These are phyloP conservation scores for Suillus discolor DNA, from an alignment of 768 basidiomycete genomes.

Conservation along the genomic window DNA sequence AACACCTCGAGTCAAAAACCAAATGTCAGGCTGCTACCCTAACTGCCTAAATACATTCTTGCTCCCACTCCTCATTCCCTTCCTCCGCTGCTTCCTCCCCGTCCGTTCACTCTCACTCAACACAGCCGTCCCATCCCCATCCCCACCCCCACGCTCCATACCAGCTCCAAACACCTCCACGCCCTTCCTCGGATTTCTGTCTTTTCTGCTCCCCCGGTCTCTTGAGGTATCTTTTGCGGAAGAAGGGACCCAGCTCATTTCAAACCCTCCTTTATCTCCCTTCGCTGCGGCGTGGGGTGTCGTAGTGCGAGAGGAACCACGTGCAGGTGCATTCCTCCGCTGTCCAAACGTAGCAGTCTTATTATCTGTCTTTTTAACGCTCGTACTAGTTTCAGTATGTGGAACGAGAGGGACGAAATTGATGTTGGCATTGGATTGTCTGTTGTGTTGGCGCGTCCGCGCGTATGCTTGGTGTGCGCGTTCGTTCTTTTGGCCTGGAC, in stretches of 20 bases:
- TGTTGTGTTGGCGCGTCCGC: slow-evolving; percentile 44
- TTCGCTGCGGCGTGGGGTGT: slow-evolving; percentile 17
- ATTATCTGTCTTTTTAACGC: slow-evolving; percentile 32
- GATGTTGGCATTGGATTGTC: slow-evolving; percentile 46
- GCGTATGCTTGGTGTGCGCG: slow-evolving; percentile 49
- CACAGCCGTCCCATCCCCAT: slow-evolving; percentile 46
- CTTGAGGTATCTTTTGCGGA: slow-evolving; percentile 29
- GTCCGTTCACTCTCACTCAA: slow-evolving; percentile 67
- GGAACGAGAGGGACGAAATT: slow-evolving; percentile 70
- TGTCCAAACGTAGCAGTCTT: slow-evolving; percentile 71
- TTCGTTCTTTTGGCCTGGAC: slow-evolving; percentile 49
- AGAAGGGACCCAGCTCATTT: slow-evolving; percentile 78
- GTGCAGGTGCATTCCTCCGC: slow-evolving; percentile 35
- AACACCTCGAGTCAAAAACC: not conserved
- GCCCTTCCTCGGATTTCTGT: slow-evolving; percentile 46
- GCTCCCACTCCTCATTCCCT: slow-evolving; percentile 85
- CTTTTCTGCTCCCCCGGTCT: slow-evolving; percentile 26
- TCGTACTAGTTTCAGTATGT: slow-evolving; percentile 28
- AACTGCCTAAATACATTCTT: slow-evolving; percentile 72
- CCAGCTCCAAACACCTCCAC: slow-evolving; percentile 86
- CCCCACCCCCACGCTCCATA: slow-evolving; percentile 77
- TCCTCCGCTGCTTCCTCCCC: slow-evolving; percentile 80
- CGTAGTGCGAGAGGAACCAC: slow-evolving; percentile 32
- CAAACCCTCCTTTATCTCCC: slow-evolving; percentile 60
- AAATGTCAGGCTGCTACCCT: slow-evolving; percentile 9